A percentile compares a stretch with the other conserved stretches of the same genome.
Conservation (phyloP, 495 filamentous ascomycete species). For the Glarea lozoyensis region DNA sequence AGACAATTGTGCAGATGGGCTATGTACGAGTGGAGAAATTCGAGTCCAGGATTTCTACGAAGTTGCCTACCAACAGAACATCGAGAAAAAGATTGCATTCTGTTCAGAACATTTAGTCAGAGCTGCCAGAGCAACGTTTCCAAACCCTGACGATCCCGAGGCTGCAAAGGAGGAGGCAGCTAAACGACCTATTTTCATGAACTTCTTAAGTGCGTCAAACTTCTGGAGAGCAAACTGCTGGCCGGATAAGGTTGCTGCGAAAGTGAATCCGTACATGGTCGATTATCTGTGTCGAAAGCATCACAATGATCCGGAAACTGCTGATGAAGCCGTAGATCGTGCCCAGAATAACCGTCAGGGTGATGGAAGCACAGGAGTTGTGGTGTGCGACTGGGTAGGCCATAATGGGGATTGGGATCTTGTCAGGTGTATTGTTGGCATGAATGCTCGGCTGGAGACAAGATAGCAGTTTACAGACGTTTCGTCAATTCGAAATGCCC, state of each 20-base stretch:
- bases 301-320: too few species aligned
- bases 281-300: slow-evolving; percentile 70
- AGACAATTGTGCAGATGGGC: slow-evolving; percentile 76
- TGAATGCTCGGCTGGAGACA: slow-evolving; percentile 72
- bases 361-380: slow-evolving; percentile 81
- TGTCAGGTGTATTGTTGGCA: slow-evolving; percentile 77
- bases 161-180: slow-evolving; percentile 13
- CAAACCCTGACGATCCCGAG: slow-evolving; percentile 20
- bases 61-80: slow-evolving; percentile 63
- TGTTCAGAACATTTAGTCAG: slow-evolving; percentile 67
- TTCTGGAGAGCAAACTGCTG: slow-evolving; percentile 89
- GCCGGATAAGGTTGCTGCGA: slow-evolving; percentile 89
- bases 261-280: slow-evolving; percentile 82
- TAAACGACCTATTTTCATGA: slow-evolving; percentile 66
- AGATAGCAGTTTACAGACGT: slow-evolving; percentile 18
- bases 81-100: slow-evolving; percentile 70
- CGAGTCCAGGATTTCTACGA: slow-evolving; percentile 96
- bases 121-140: slow-evolving; percentile 41
- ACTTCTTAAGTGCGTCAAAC: slow-evolving; percentile 84
- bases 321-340: slow-evolving; percentile 28
- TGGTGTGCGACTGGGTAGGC: slow-evolving; percentile 92
- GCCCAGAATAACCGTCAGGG: slow-evolving; percentile 40
- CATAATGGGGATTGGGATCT: slow-evolving; percentile 88
- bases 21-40: slow-evolving; percentile 62
- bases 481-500: not conserved